Conservation (phyloP, 352 stramenopile species). For the Globisporangium paroecandrum region DNA sequence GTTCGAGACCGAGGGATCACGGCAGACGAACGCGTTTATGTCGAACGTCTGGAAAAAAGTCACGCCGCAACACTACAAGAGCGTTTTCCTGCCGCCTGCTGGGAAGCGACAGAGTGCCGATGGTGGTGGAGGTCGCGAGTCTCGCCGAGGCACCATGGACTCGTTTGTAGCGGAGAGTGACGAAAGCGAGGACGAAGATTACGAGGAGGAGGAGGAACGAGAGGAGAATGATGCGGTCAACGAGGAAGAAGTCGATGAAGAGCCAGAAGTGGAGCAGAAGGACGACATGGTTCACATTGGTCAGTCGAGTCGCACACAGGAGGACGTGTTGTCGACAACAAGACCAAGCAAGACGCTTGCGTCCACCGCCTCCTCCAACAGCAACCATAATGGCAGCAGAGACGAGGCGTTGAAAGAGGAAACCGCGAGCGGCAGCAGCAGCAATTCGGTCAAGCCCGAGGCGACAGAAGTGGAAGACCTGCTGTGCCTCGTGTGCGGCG, state of each 20-base stretch:
- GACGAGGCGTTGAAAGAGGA: neutral
- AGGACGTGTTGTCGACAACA: neutral
- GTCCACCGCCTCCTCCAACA: neutral
- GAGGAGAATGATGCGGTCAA: neutral
- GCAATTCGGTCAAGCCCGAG: neutral
- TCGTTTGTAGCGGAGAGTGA: conserved; percentile 60
- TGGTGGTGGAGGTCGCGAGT: neutral
- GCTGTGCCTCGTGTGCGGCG: conserved; percentile 62
- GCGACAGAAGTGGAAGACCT: conserved; percentile 43
- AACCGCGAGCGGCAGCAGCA: neutral
- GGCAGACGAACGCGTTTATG: conserved; percentile 31
- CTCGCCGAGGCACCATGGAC: conserved; percentile 52
- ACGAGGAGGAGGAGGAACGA: conserved; percentile 36
- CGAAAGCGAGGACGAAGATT: conserved; percentile 38
- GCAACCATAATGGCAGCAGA: neutral
- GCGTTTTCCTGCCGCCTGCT: conserved; percentile 39
- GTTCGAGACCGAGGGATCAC: conserved; percentile 53
- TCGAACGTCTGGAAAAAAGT: conserved; percentile 72
- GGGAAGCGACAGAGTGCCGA: neutral
- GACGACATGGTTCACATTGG: neutral
- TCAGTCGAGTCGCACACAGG: neutral
- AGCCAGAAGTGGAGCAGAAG: conserved; percentile 4
- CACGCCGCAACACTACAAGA: conserved; percentile 34
- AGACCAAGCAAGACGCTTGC: neutral
- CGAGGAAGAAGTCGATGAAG: neutral